Conservation (phyloP, 495 filamentous ascomycete species). For the Hypoxylon perforatum region DNA sequence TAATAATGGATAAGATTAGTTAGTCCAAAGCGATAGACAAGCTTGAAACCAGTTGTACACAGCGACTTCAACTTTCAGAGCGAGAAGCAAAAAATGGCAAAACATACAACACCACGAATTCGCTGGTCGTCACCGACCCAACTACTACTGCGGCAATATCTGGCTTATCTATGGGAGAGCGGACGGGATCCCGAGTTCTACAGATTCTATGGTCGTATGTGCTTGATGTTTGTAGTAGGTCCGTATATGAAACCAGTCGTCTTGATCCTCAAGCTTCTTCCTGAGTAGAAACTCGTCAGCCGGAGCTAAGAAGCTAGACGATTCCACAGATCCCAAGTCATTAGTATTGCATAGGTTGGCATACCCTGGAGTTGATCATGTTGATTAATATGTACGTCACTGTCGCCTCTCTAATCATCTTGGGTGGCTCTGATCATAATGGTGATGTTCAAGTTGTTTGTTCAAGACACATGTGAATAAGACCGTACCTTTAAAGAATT, state of each 20-base stretch:
- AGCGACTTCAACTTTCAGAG: background rate
- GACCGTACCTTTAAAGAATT: background rate
- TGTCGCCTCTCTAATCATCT: too few species aligned
- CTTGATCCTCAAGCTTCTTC: too few species aligned
- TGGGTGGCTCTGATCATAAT: background rate
- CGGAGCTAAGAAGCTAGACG: too few species aligned
- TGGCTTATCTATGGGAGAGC: slow-evolving; percentile 40
- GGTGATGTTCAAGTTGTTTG: background rate
- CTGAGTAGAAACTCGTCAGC: too few species aligned
- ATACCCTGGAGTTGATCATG: too few species aligned
- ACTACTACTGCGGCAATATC: slow-evolving; percentile 49
- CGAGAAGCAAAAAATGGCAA: slow-evolving; percentile 1
- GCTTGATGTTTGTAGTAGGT: background rate
- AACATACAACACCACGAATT: slow-evolving; percentile 56
- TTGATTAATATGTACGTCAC: too few species aligned
- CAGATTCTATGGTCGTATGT: slow-evolving; percentile 34
- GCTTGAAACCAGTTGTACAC: too few species aligned
- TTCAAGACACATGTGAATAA: background rate
- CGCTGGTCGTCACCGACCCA: slow-evolving; percentile 54
- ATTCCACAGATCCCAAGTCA: too few species aligned
- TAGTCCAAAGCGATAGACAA: background rate
- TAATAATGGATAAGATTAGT: background rate
- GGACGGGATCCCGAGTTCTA: slow-evolving; percentile 49
- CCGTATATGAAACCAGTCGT: too few species aligned
- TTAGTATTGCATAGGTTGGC: too few species aligned